Evolutionary conservation across 768 basidiomycete genomes (phyloP), one percentile per base, ranked within the genome.

Genomic region (Zangia roseola): DNA sequence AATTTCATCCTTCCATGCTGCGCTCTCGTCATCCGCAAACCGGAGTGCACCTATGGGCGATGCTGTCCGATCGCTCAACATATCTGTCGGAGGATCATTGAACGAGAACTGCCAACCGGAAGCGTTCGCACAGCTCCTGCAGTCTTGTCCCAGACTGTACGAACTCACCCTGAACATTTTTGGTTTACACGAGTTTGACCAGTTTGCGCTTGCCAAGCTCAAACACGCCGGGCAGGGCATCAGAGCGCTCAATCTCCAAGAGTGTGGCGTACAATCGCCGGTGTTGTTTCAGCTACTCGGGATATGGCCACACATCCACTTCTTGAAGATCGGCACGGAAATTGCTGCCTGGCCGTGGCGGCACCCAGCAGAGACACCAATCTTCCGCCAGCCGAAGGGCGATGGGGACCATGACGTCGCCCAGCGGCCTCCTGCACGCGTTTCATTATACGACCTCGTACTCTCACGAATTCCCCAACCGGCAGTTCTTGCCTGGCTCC

Each of bases 261-360:
- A 50, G 0, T 74, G 69, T 45, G 71, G 73, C 37, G 60, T 73
- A 1, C 73, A 75, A 56, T 74, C 75, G 6, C 73, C 74, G 14
- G 59, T 76, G 19, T 52, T 76, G 6, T 78, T 73, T 43, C 70
- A 77, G 42, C 60, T 78, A 0, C 58, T 78, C 17, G 55, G 52
- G 0, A 62, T 74, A 33, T 72, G 74, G 63, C 69, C 71, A 0
- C 58, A 52, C 17, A 52, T 77, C 46, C 61, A 55, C 19, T 74
- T 72, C 55, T 64, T 78, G 46, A 65, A 65, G 33, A 42, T 77
- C 20, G 71, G 68, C 6, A 55, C 64, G 6, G 74, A 75, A 47
- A 62, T 75, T 34, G 69, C 58, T 14, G 68, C 67, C 1, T 57
- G 59, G 13, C 73, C 73, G 3, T 70, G 71, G 38, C 53, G 61